Percentiles rank a stretch among this genome's conserved stretches.
These are phyloP conservation scores for Sechiopsis laciniata DNA, from an alignment of 306 rosid genomes.

Conservation along the genomic window DNA sequence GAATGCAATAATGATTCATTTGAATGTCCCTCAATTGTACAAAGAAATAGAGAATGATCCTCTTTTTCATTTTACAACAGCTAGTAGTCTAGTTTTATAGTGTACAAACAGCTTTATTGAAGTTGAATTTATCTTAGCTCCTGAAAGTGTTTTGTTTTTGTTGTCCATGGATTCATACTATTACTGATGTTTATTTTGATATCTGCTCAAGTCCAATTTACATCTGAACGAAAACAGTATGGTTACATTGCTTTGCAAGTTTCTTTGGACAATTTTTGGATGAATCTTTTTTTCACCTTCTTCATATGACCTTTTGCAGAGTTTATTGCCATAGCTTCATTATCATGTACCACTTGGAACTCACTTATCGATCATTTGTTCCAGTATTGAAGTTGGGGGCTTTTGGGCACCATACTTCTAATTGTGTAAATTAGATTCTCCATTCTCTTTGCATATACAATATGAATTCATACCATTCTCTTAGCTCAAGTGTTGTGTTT, in stretches of 20 bases:
- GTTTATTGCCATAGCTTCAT: no score
- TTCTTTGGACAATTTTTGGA: background rate
- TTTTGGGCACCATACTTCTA: no score
- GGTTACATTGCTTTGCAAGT: background rate
- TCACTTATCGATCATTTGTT: no score
- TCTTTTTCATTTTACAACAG: constrained; percentile 35
- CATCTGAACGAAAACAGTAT: background rate
- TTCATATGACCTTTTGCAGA: constrained; percentile 25
- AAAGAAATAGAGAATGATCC: constrained; percentile 50
- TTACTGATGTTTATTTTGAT: background rate
- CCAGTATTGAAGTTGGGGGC: no score
- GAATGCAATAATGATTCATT: constrained; percentile 34
- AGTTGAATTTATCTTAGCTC: constrained; percentile 30
- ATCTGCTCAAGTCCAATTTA: background rate
- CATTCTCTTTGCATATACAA: constrained; percentile 38
- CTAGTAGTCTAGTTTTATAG: constrained; percentile 37
- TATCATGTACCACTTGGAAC: no score
- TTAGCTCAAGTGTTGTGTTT: no score
- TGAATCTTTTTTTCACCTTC: constrained; percentile 23
- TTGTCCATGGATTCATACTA: constrained; percentile 7
- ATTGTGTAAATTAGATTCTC: constrained; percentile 46
- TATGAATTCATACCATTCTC: no score
- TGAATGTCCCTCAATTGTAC: constrained; percentile 48
- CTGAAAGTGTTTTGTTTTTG: constrained; percentile 25
- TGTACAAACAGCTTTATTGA: constrained; percentile 41